Conservation (phyloP, 2,329 filamentous ascomycete species). For the Zymoseptoria tritici region DNA sequence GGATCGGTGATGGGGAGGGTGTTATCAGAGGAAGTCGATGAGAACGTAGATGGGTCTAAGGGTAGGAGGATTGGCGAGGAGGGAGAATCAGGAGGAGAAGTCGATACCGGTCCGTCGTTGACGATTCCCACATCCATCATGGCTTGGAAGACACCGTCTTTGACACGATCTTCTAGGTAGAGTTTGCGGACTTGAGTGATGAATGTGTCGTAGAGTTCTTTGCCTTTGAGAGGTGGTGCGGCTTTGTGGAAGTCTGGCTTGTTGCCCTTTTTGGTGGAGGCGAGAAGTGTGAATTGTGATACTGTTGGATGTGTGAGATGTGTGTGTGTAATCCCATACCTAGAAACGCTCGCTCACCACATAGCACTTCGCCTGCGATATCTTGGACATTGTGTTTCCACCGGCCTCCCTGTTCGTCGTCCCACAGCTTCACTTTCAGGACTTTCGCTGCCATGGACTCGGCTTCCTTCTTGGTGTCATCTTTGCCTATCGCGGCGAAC, state of each 20-base stretch:
- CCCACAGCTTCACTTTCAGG: constrained; percentile 85
- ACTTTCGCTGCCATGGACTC: constrained; percentile 79
- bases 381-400: constrained; percentile 90
- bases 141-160: constrained; percentile 94
- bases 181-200: constrained; percentile 64
- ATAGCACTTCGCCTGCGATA: constrained; percentile 86
- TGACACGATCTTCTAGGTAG: constrained; percentile 68
- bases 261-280: constrained; percentile 87
- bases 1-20: background rate
- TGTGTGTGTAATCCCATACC: background rate
- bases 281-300: constrained; percentile 92
- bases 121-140: constrained; percentile 97
- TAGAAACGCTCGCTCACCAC: constrained; percentile 52
- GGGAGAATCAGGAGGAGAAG: background rate
- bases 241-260: constrained; percentile 94
- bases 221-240: constrained; percentile 69
- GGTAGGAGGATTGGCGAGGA: background rate
- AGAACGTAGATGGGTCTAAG: background rate
- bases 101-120: constrained; percentile 66
- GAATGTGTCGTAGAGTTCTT: constrained; percentile 76
- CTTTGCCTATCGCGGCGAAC: constrained; percentile 81
- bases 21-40: background rate
- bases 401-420: constrained; percentile 69
- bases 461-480: constrained; percentile 82
- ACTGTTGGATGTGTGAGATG: constrained; percentile 46